Evolutionary conservation across 2,329 filamentous ascomycete species (phyloP).

Genomic region (Rhinocladiella similis): DNA sequence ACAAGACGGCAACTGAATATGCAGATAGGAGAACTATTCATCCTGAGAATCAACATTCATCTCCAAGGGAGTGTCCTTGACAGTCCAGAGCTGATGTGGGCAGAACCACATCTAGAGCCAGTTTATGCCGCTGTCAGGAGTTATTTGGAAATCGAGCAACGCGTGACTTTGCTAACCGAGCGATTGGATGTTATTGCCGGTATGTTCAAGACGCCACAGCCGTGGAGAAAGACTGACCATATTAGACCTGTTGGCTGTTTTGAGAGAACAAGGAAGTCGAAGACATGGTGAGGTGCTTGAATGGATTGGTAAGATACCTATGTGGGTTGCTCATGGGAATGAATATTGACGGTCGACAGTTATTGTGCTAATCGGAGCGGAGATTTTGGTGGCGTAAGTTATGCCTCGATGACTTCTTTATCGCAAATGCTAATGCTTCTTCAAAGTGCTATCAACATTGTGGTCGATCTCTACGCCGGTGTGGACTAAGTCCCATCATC

Average conservation of each 20-base stretch:
- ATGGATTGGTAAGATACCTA: conserved; percentile 73
- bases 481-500: conserved; percentile 47
- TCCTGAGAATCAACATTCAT: conserved; percentile 96
- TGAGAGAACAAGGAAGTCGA: conserved; percentile 94
- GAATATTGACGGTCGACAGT: conserved; percentile 53
- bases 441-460: conserved; percentile 73
- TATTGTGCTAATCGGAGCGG: conserved; percentile 91
- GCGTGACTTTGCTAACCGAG: conserved; percentile 85
- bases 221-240: conserved; percentile 2
- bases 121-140: conserved; percentile 93
- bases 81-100: conserved; percentile 97
- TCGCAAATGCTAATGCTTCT: neutral
- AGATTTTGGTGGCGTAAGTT: conserved; percentile 75
- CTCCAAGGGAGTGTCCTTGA: conserved; percentile 95
- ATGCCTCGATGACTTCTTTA: neutral
- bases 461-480: conserved; percentile 84
- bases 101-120: conserved; percentile 92
- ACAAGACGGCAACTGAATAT: conserved; percentile 93
- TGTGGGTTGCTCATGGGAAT: neutral
- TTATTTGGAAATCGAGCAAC: conserved; percentile 97
- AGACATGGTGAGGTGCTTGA: conserved; percentile 87
- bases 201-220: conserved; percentile 6
- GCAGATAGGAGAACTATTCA: conserved; percentile 98
- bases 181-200: conserved; percentile 76
- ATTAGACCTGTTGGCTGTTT: conserved; percentile 76